Base-by-base conservation (phyloP, 176 grass and related monocot genomes). In the Otatea glauca region DNA sequence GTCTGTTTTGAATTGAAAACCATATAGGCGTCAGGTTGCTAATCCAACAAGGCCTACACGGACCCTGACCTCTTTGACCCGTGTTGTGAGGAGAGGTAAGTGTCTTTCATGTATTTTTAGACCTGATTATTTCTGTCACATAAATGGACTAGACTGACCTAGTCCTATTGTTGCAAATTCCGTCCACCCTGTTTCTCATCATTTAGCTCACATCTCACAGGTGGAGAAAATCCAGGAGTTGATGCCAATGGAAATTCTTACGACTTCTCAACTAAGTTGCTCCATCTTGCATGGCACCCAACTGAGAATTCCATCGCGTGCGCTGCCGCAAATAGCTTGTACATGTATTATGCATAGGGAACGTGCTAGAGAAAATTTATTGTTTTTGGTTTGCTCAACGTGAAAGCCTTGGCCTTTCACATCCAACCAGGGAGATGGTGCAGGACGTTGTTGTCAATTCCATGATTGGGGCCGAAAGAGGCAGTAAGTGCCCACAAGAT, bases 281-380 rank as follows among this genome's bases (percentile, higher is more conserved):
- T 96, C 32, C 94, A 96, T 91, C 77, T 96, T 78, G 94, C 94
- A 47, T 96, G 94, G 94, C 94, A 96, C 77, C 94, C 94, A 59
- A 91, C 91, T n/a, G 94, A 96, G 83, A 91, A 96, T 89, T 96
- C 94, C 27, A 91, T 96, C 2, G 94, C 94, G n/a, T 96, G 94
- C 70, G 94, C 91, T 64, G 94, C 87, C 39, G 89, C 89, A 77
- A 96, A 96, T 83, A 96, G 94, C 56, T 93, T 96, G 94, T 96
- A 96, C 87, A 93, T 96, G 94, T 96, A 96, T 88, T 96, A 91
- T 79, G 94, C 91, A 80, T 96, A 93, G 84, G 63, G 71, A 85
- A 89, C 49, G 54, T 62, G 76, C 51, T 76, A 81, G 76, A 74
- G 62, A 85, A 80, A 79, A 85, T 53, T 63, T 34, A 59, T 60